Conservation (phyloP, 345 rosid genomes). For the Rhodomyrtus tomentosa region DNA sequence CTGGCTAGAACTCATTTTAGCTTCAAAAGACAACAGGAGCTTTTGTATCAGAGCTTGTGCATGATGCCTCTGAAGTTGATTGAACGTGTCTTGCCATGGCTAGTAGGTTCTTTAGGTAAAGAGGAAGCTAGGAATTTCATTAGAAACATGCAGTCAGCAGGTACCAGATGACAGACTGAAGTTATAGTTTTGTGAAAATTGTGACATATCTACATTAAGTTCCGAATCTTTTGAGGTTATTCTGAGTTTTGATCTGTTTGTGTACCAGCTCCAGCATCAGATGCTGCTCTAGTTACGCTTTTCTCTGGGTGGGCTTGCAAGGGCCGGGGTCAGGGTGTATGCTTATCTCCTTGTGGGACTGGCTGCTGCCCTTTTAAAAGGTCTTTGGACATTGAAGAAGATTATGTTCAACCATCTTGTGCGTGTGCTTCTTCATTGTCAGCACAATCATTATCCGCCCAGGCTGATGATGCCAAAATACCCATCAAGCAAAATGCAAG, state of each 20-base stretch:
- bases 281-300: slow-evolving; percentile 66
- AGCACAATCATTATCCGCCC: slow-evolving; percentile 5
- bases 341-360: slow-evolving; percentile 47
- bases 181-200: not conserved
- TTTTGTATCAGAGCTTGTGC: slow-evolving; percentile 75
- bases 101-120: slow-evolving; percentile 56
- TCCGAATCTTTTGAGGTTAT: not conserved
- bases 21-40: slow-evolving; percentile 62
- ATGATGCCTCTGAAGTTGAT: slow-evolving; percentile 85
- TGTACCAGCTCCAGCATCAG: slow-evolving; percentile 54
- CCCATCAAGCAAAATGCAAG: slow-evolving; percentile 36
- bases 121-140: slow-evolving; percentile 63
- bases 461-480: slow-evolving; percentile 22
- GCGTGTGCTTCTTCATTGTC: slow-evolving; percentile 26
- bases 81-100: slow-evolving; percentile 87
- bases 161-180: slow-evolving; percentile 14
- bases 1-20: slow-evolving; percentile 66
- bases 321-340: slow-evolving; percentile 52
- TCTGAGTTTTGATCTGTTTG: slow-evolving; percentile 2
- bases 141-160: slow-evolving; percentile 70
- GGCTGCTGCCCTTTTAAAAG: slow-evolving; percentile 51
- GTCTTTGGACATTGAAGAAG: slow-evolving; percentile 46
- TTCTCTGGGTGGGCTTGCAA: slow-evolving; percentile 96
- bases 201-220: not conserved
- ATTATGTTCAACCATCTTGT: slow-evolving; percentile 27